Evolutionary conservation across 257 asterid species (phyloP).

Genomic region (Thymus mandschuricus): DNA sequence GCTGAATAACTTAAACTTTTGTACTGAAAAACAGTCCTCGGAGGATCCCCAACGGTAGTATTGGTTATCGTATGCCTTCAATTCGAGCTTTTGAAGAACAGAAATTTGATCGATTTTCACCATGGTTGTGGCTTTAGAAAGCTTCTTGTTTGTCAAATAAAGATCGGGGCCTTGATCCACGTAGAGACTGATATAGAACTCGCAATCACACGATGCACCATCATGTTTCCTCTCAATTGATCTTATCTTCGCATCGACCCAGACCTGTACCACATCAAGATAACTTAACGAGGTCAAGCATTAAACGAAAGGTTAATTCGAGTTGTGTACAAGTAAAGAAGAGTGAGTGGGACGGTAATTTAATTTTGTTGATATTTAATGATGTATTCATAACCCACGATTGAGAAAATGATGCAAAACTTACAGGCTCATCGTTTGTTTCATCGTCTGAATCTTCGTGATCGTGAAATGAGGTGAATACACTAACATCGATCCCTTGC

Average conservation of each 20-base stretch:
- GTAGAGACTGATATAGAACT: conserved; percentile 71
- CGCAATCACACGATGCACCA: conserved; percentile 57
- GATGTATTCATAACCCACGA: no score
- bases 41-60: conserved; percentile 77
- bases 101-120: conserved; percentile 54
- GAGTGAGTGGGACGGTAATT: no score
- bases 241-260: conserved; percentile 83
- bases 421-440: conserved; percentile 51
- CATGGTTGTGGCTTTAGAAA: conserved; percentile 53
- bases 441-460: conserved; percentile 45
- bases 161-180: conserved; percentile 69
- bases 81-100: conserved; percentile 75
- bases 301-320: background rate
- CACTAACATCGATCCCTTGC: conserved; percentile 82
- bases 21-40: conserved; percentile 73
- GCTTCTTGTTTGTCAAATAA: conserved; percentile 43
- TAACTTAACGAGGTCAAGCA: conserved; percentile 11
- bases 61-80: conserved; percentile 56
- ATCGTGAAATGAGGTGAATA: conserved; percentile 43
- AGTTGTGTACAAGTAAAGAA: background rate
- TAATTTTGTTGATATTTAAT: no score
- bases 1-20: conserved; percentile 49
- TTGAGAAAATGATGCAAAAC: conserved; percentile 22
- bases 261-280: conserved; percentile 50
- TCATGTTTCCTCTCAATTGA: conserved; percentile 88